phyloP scores from a whole-genome alignment of 495 filamentous ascomycete species.

The Neurospora sublineolata region DNA sequence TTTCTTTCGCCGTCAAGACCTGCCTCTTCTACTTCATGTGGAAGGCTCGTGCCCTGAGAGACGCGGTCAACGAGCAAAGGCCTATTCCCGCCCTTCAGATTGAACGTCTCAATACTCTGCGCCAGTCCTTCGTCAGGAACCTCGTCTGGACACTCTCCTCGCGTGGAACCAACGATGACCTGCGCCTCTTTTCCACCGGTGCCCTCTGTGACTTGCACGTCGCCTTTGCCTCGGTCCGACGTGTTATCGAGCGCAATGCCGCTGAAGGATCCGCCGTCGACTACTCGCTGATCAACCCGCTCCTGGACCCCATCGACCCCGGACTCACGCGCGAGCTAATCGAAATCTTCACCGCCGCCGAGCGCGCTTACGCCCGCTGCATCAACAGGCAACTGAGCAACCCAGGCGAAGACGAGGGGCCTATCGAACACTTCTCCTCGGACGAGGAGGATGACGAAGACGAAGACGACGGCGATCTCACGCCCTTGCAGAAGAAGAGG shows the following conservation, averaged over 20 bases:
- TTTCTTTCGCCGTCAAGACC: conserved; percentile 57
- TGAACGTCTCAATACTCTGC: conserved; percentile 46
- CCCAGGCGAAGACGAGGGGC: conserved; percentile 56
- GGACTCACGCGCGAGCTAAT: conserved; percentile 51
- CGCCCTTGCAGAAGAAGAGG: conserved; percentile 41
- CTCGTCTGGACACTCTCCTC: conserved; percentile 56
- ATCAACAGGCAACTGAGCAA: conserved; percentile 52
- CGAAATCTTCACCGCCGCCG: conserved; percentile 60
- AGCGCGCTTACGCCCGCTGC: conserved; percentile 64
- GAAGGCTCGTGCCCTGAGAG: conserved; percentile 52
- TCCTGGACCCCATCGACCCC: conserved; percentile 51
- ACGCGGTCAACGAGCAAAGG: conserved; percentile 26
- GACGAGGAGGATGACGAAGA: conserved; percentile 45
- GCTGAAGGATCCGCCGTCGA: conserved; percentile 11
- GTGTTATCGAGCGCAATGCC: conserved; percentile 17
- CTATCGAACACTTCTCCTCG: conserved; percentile 38
- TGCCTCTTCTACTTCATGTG: conserved; percentile 90
- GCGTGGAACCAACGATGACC: conserved; percentile 54
- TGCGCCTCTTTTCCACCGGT: conserved; percentile 64
- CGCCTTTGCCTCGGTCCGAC: conserved; percentile 63
- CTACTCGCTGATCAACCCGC: conserved; percentile 44
- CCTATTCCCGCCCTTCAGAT: conserved; percentile 39
- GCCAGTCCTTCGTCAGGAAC: conserved; percentile 44
- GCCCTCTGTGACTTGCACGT: conserved; percentile 69
- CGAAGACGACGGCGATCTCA: conserved; percentile 44